A percentile compares a stretch with the other conserved stretches of the same genome.
These are phyloP conservation scores for Neoboletus magnificus DNA, from an alignment of 768 basidiomycete genomes.

Conservation along the genomic window DNA sequence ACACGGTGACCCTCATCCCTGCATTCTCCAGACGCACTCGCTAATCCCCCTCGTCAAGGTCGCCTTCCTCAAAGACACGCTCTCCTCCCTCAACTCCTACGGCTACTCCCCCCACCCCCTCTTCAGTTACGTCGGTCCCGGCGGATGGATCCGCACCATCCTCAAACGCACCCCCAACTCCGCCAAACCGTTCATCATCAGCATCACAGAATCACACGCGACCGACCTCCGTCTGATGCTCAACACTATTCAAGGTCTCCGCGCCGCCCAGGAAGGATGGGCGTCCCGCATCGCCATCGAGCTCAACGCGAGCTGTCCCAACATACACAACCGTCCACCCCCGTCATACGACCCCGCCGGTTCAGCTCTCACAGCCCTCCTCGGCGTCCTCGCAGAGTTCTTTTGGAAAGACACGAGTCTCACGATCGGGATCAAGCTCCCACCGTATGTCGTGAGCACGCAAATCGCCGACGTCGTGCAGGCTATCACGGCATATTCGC, in stretches of 20 bases:
- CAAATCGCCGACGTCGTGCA: conserved; percentile 59
- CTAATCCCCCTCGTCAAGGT: conserved; percentile 42
- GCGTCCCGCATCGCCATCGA: conserved; percentile 61
- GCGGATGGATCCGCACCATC: conserved; percentile 50
- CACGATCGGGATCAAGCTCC: conserved; percentile 73
- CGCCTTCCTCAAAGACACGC: conserved; percentile 46
- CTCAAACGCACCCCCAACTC: conserved; percentile 33
- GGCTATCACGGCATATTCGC: conserved; percentile 42
- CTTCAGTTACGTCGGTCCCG: conserved; percentile 47
- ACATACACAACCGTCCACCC: conserved; percentile 60
- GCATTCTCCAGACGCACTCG: not conserved
- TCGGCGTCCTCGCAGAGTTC: conserved; percentile 51
- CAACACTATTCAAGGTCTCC: conserved; percentile 54
- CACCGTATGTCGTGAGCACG: conserved; percentile 63
- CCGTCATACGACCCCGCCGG: conserved; percentile 58
- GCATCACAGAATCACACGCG: conserved; percentile 64
- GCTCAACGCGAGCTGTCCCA: conserved; percentile 84
- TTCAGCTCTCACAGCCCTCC: conserved; percentile 43
- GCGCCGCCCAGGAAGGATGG: conserved; percentile 35
- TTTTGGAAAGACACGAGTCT: conserved; percentile 50
- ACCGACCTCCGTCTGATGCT: conserved; percentile 54
- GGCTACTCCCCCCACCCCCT: conserved; percentile 84
- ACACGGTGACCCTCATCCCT: conserved; percentile 44
- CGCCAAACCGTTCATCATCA: conserved; percentile 73
- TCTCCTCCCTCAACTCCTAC: conserved; percentile 78